A percentile compares a stretch with the other conserved stretches of the same genome.
Evolutionary conservation across 352 stramenopile species (phyloP).

Genomic region (Phytophthora idaei): DNA sequence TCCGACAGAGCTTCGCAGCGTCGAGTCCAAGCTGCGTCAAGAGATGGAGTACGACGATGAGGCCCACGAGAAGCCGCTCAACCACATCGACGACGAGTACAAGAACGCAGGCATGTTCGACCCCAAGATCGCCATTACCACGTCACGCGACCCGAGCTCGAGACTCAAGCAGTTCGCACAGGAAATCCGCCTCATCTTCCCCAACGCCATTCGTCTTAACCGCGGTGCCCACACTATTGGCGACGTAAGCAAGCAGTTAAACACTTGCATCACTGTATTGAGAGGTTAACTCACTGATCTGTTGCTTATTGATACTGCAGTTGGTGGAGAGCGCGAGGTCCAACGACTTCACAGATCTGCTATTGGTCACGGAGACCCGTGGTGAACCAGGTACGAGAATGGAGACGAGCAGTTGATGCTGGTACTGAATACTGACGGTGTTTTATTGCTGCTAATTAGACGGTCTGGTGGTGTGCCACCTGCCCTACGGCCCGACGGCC

Average conservation of each 20-base stretch:
- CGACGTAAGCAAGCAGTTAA: slow-evolving; percentile 50
- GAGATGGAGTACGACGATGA: slow-evolving; percentile 94
- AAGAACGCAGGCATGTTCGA: slow-evolving; percentile 97
- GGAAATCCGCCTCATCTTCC: slow-evolving; percentile 98
- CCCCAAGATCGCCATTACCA: slow-evolving; percentile 98
- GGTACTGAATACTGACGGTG: slow-evolving; percentile 9
- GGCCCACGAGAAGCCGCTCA: slow-evolving; percentile 85
- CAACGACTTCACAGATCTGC: slow-evolving; percentile 98
- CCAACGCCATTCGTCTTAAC: slow-evolving; percentile 98
- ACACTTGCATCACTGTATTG: background rate
- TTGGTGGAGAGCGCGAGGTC: slow-evolving; percentile 96
- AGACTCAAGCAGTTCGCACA: slow-evolving; percentile 99
- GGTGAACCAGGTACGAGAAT: slow-evolving; percentile 91
- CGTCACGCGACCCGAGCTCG: slow-evolving; percentile 95
- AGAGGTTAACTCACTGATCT: background rate
- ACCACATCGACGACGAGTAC: slow-evolving; percentile 99
- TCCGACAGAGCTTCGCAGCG: slow-evolving; percentile 95
- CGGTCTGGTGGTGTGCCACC: slow-evolving; percentile 98
- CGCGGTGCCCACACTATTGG: slow-evolving; percentile 94
- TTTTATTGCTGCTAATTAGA: slow-evolving; percentile 59
- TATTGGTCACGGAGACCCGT: slow-evolving; percentile 98
- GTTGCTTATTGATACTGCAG: slow-evolving; percentile 48
- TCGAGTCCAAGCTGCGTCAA: slow-evolving; percentile 92
- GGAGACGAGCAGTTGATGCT: background rate
- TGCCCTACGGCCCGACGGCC: slow-evolving; percentile 98